These are phyloP conservation scores for Candida pseudoviswanathii DNA, from an alignment of 1,139 yeast species.

Conservation along the genomic window DNA sequence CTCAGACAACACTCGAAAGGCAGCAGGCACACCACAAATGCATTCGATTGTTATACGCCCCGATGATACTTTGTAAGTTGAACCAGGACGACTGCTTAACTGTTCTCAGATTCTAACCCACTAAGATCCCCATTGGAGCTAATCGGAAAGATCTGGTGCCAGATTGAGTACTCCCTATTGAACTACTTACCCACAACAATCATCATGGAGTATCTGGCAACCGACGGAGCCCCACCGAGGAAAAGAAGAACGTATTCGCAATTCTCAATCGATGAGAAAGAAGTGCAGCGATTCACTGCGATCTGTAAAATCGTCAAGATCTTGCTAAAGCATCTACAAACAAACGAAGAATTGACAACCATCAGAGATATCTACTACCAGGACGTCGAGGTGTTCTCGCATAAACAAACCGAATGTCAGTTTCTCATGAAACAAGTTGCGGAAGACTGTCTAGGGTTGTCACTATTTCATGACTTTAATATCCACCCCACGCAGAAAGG, in stretches of 20 bases:
- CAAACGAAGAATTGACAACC: constrained; percentile 36
- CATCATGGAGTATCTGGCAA: background rate
- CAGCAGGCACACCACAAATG: too few relatives aligned
- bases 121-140: constrained; percentile 9
- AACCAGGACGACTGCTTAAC: background rate
- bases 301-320: constrained; percentile 22
- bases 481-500: constrained; percentile 69
- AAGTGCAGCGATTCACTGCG: constrained; percentile 16
- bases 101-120: too few relatives aligned
- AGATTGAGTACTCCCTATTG: constrained; percentile 4
- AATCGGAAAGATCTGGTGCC: constrained; percentile 12
- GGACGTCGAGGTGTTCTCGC: constrained; percentile 56
- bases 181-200: constrained; percentile 7
- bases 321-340: constrained; percentile 21
- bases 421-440: constrained; percentile 36
- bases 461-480: constrained; percentile 32
- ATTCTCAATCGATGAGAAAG: constrained; percentile 9
- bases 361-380: constrained; percentile 67
- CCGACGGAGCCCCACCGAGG: background rate
- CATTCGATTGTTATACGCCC: background rate
- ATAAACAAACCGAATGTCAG: constrained; percentile 48
- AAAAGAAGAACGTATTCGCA: constrained; percentile 7
- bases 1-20: too few relatives aligned
- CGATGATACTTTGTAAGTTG: background rate
- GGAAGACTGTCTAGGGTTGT: constrained; percentile 28